Evolutionary conservation across 305 asterid genomes (phyloP), one percentile per base, ranked within the genome.

Genomic region (Fraxinus angustifolia): DNA sequence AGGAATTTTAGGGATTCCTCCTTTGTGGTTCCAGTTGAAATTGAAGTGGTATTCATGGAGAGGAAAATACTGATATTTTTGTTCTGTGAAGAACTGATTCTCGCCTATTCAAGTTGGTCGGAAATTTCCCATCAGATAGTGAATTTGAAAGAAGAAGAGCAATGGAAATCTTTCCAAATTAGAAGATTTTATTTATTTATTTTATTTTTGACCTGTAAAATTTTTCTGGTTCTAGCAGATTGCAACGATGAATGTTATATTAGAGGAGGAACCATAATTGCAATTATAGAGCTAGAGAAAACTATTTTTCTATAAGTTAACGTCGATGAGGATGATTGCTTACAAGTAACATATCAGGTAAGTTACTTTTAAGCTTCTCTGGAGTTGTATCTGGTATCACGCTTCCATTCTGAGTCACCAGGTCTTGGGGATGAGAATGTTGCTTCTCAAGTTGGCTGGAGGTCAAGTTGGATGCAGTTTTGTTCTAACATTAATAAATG

Each of bases 11-110:
- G 95, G 99, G 80, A 80, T 86, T 80, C 87, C 92, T 8, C 98
- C 98, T 10, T 89, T 92, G 88, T 87, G 91, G 92, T 95, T 89
- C 87, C 98, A 95, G 85, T 82, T 93, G 87, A 93, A 91, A 86
- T 87, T 95, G 11, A 95, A 95, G 83, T 91, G 96, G 97, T 80
- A 78, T 84, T 90, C 99, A 0, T 95, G 94, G 99, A 91, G 94
- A 85, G 95, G 95, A 17, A 89, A 83, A 73, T 95, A 95, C 81
- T 95, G 88, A 94, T 34, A 73, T 76, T 79, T 21, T 26, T 68
- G 36, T 68, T 68, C 5, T 30, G 8, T 68, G 11, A 28, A 68
- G 36, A 5, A 68, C 40, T 68, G 6, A 30, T 11, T 30, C 11
- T 30, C 4, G 8, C 21, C 56, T 40, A 60, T 14, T 26, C 2